A percentile compares a stretch with the other conserved stretches of the same genome.
phyloP scores from a whole-genome alignment of 129 eudicot species.

The Glebionis coronaria region DNA sequence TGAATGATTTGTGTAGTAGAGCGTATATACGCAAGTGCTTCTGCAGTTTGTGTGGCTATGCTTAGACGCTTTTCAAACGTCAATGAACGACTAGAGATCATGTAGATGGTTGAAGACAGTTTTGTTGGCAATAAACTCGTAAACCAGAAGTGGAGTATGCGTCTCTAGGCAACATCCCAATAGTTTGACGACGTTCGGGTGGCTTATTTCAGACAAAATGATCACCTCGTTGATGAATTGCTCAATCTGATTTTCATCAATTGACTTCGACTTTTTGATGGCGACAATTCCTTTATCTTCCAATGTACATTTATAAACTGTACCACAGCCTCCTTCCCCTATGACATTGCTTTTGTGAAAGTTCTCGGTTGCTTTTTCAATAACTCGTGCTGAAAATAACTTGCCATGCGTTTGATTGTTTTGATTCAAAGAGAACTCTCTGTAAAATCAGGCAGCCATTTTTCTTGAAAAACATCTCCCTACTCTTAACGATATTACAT shows the following conservation, averaged over 20 bases:
- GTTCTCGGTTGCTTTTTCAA: constrained; percentile 14
- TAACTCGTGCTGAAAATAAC: constrained; percentile 10
- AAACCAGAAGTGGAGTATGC: constrained; percentile 24
- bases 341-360: constrained; percentile 7
- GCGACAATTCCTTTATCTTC: constrained; percentile 14
- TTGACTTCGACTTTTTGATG: background rate
- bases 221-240: constrained; percentile 36
- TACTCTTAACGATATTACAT: constrained; percentile 15
- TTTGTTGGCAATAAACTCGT: constrained; percentile 28
- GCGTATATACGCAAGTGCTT: too few species aligned
- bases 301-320: constrained; percentile 26
- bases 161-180: constrained; percentile 35
- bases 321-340: constrained; percentile 14
- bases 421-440: constrained; percentile 28
- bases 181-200: constrained; percentile 25
- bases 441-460: constrained; percentile 30
- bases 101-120: constrained; percentile 33
- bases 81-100: background rate
- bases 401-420: constrained; percentile 10
- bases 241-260: constrained; percentile 19
- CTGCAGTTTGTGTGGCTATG: too few species aligned
- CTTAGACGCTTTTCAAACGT: constrained; percentile 19
- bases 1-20: too few species aligned
- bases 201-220: constrained; percentile 30
- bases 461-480: constrained; percentile 28